These are phyloP conservation scores for Allium sativum DNA, from an alignment of 106 monocot genomes.

Conservation along the genomic window DNA sequence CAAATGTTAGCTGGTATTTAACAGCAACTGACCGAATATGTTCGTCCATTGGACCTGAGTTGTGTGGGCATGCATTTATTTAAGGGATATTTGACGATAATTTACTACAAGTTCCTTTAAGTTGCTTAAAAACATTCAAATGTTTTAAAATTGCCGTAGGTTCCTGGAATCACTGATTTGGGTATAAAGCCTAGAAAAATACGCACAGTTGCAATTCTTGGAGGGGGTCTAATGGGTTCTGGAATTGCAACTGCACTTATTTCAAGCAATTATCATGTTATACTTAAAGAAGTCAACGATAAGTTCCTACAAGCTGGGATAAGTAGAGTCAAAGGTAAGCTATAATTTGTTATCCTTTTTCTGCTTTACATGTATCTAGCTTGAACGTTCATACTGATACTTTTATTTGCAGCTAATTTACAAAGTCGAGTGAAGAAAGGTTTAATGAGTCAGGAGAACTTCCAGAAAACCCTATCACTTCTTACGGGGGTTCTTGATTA, in stretches of 20 bases:
- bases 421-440: conserved; percentile 86
- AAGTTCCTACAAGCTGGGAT: conserved; percentile 71
- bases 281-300: conserved; percentile 96
- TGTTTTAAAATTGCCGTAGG: conserved; percentile 29
- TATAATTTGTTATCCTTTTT: not conserved
- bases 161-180: conserved; percentile 71
- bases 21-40: no score
- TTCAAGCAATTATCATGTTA: conserved; percentile 59
- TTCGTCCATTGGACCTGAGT: no score
- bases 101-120: no score
- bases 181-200: conserved; percentile 69
- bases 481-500: conserved; percentile 79
- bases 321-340: conserved; percentile 68
- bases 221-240: conserved; percentile 96
- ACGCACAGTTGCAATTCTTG: conserved; percentile 79
- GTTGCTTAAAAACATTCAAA: no score
- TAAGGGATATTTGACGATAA: no score
- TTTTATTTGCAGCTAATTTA: conserved; percentile 59
- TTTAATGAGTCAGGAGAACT: conserved; percentile 74
- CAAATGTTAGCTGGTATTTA: no score
- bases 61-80: no score
- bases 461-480: conserved; percentile 53
- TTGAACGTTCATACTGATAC: no score
- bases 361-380: not conserved
- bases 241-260: conserved; percentile 92